phyloP scores from a whole-genome alignment of 1,284 basidiomycete genomes.

The Malassezia equina region DNA sequence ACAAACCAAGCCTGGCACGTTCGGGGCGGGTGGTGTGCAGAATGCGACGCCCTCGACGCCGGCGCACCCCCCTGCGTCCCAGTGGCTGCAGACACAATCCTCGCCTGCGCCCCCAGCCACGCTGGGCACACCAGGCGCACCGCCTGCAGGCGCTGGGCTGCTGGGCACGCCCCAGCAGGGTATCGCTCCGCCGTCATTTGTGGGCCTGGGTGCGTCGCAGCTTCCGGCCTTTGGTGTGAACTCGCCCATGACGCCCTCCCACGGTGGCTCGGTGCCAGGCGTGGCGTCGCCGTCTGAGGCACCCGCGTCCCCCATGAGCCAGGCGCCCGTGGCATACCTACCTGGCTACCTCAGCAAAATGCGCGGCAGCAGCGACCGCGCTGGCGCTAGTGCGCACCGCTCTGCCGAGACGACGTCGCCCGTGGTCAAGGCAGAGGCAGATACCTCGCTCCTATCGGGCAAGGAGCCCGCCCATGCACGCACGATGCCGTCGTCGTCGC shows the following conservation, averaged over 20 bases:
- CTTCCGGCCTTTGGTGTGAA: not conserved
- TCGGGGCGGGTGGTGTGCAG: not conserved
- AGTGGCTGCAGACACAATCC: constrained; percentile 6
- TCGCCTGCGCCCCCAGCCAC: not conserved
- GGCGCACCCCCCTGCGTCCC: not conserved
- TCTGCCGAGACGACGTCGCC: constrained; percentile 7
- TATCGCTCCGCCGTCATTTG: not conserved
- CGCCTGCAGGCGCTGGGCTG: not conserved
- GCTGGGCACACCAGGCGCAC: constrained; percentile 4
- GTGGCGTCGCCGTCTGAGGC: constrained; percentile 1
- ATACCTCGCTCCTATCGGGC: constrained; percentile 25
- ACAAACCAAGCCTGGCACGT: not conserved
- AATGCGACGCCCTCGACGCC: not conserved
- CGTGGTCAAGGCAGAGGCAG: constrained; percentile 3
- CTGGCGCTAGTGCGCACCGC: constrained; percentile 1
- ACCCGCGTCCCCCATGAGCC: constrained; percentile 16
- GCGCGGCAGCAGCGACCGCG: constrained; percentile 1
- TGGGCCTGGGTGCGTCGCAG: not conserved
- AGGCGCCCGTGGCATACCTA: constrained; percentile 16
- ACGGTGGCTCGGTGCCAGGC: not conserved
- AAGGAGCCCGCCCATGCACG: constrained; percentile 14
- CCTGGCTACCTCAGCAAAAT: constrained; percentile 16
- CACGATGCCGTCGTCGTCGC: constrained; percentile 21
- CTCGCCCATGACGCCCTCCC: constrained; percentile 1
- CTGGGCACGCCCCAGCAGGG: not conserved